phyloP scores from a whole-genome alignment of 129 eudicot species.

The Sambucus nigra region DNA sequence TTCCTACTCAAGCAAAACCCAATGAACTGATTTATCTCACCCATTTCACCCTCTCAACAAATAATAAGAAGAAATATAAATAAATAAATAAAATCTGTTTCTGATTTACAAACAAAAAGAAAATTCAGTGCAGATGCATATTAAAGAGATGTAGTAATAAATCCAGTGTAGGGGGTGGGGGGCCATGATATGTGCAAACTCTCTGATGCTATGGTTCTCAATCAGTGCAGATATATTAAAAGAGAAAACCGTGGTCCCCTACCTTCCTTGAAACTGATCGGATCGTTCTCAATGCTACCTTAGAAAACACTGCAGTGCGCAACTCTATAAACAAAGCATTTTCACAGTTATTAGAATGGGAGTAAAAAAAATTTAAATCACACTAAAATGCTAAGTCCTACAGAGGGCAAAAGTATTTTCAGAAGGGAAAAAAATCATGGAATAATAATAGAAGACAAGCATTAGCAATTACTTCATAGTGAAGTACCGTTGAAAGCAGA shows the following conservation, averaged over 20 bases:
- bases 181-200: neutral
- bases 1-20: no score
- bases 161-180: no score
- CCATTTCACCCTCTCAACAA: no score
- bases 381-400: neutral
- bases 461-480: conserved; percentile 47
- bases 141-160: no score
- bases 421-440: neutral
- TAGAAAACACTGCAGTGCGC: conserved; percentile 93
- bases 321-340: conserved; percentile 44
- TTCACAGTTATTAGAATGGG: conserved; percentile 12
- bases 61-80: no score
- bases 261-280: conserved; percentile 90
- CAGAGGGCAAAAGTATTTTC: neutral
- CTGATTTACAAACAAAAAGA: no score
- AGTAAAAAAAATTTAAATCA: neutral
- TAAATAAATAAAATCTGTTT: no score
- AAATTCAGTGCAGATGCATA: no score
- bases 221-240: conserved; percentile 1
- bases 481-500: conserved; percentile 91
- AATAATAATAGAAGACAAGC: conserved; percentile 19
- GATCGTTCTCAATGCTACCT: conserved; percentile 89
- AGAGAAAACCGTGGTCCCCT: neutral
- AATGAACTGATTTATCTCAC: no score
- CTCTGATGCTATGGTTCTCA: conserved; percentile 3